Evolutionary conservation across 1,284 basidiomycete genomes (phyloP).

Genomic region (Melampsora americana): DNA sequence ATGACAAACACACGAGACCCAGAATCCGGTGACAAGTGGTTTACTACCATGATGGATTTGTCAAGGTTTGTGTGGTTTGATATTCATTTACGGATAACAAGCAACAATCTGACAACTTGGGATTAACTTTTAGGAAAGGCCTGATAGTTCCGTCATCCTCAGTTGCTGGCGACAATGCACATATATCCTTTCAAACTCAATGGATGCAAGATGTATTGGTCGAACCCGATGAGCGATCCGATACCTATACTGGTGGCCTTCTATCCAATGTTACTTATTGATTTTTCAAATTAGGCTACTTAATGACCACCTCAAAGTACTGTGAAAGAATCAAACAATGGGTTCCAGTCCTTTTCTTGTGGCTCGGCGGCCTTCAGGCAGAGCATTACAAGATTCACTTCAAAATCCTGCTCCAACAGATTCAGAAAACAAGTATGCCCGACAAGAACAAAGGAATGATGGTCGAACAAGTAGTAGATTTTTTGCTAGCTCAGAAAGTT

Average conservation of each 20-base stretch:
- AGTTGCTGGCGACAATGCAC: not conserved
- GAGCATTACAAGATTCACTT: conserved; percentile 10
- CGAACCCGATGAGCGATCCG: no score
- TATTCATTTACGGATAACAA: no score
- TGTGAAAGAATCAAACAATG: not conserved
- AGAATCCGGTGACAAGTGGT: no score
- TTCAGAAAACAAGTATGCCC: no score
- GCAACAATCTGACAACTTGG: no score
- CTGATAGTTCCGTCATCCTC: not conserved
- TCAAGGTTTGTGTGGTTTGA: no score
- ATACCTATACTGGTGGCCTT: not conserved
- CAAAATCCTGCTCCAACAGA: no score
- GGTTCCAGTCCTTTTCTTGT: conserved; percentile 2
- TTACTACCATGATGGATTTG: no score
- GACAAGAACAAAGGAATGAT: no score
- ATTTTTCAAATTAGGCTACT: conserved; percentile 10
- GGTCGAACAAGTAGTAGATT: no score
- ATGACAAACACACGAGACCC: no score
- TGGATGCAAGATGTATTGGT: conserved; percentile 17
- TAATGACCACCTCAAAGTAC: conserved; percentile 1
- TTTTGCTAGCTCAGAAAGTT: not conserved
- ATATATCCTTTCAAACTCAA: not conserved
- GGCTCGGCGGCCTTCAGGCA: not conserved
- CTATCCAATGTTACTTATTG: conserved; percentile 14
- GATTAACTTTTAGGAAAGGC: not conserved